Base-by-base conservation (phyloP, 2,329 filamentous ascomycete species). In the Colletotrichum trifolii region DNA sequence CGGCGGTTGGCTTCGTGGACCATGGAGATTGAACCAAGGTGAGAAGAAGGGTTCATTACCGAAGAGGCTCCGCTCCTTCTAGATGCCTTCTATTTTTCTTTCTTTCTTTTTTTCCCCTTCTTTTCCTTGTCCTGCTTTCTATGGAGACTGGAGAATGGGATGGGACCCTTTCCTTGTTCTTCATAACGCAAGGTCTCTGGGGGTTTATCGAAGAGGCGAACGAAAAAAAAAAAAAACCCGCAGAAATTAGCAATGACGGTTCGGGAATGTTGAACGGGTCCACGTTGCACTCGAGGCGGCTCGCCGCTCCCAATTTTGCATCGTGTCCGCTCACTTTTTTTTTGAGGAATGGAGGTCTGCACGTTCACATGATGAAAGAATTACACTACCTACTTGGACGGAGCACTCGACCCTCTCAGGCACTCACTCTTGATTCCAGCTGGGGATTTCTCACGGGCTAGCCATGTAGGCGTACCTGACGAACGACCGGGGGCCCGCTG, bases 381-480 rank as follows among this genome's bases (percentile, higher is more conserved):
- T 15, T 39, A n/a, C 6, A 11, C 36, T 10, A 34, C 25, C 36
- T 10, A 34, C 25, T 25, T 5, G 25, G 3, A 25, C 25, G 25
- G 25, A 35, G 34, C 42, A 45, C 17, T 10, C 33, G 10, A 8
- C 17, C 46, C 15, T 46, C 43, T 25, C 17, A 17, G 17, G 17
- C 17, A 17, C 17, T 25, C 25, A 25, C 25, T 25, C 25, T 25
- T 25, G 25, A 25, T 5, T 25, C 25, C 25, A 4, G 25, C 25
- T 25, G 25, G 25, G 25, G 25, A 25, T 4, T 25, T 25, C 25
- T 25, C 25, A 25, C 25, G 25, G 25, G 25, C 25, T 25, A 25
- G 25, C 25, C 25, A 64, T 54, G 60, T 60, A 60, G 48, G 60
- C 39, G 36, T 60, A 60, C 60, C 60, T 53, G 34, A 64, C 55